Evolutionary conservation across 495 filamentous ascomycete genomes (phyloP), one percentile per base, ranked within the genome.

Genomic region (Usnea hakonensis): DNA sequence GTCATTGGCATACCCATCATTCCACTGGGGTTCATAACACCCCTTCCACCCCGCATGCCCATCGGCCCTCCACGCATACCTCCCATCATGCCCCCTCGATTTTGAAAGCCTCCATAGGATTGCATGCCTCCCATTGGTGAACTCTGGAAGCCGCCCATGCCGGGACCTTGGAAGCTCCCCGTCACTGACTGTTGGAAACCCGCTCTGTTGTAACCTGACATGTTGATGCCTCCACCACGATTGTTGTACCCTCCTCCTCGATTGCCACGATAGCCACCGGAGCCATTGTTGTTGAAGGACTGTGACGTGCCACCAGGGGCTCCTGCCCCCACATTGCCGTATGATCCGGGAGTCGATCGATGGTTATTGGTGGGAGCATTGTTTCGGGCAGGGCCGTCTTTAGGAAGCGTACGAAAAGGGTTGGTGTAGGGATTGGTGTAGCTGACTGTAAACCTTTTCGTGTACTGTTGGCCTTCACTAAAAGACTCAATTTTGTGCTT

Each of bases 331-430:
- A 44, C 43, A 33, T 38, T 46, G 37, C 72, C 73, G 72, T 71
- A 78, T 14, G 68, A 71, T 21, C 74, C 68, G 41, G 66, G 61
- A 48, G 60, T 65, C 50, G 68, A 60, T 36, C 74, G 63, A 46
- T 60, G 65, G 21, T 48, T 68, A 43, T 66, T 77, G 64, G 76
- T 73, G 7, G 74, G 77, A 61, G 87, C 85, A 63, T 89, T 87
- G 50, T 82, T 84, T 54, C 92, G 87, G 69, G 83, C 81, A 2
- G 91, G 90, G 1, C 87, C 86, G 73, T 96, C 92, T 75, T 97
- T 97, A 13, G 92, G 92, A 26, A 96, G 77, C 0, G 92, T 97
- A 57, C 85, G 83, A 81, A 95, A 97, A 3, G 93, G 93, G 68
- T 97, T 97, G 56, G 77, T 78, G 33, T 83, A 82, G 0, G 91